phyloP scores from a whole-genome alignment of 345 rosid genomes.

The Ricinus communis region DNA sequence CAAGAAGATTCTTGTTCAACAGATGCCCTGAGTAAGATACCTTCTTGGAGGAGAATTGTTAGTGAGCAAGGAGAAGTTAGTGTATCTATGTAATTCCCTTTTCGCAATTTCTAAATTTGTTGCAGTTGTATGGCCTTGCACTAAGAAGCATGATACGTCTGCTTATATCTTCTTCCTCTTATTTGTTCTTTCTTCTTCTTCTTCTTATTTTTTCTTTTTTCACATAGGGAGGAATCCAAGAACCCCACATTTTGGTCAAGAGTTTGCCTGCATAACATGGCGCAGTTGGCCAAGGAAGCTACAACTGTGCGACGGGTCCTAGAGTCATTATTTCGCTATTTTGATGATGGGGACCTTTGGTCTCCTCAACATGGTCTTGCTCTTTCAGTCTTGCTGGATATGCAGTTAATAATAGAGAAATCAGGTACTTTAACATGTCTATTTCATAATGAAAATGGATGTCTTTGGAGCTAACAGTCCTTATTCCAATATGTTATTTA shows the following conservation, averaged over 20 bases:
- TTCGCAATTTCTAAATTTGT: constrained; percentile 9
- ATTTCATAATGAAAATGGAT: neutral
- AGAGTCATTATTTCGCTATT: constrained; percentile 65
- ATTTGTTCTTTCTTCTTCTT: constrained; percentile 10
- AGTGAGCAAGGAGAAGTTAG: constrained; percentile 60
- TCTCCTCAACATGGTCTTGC: constrained; percentile 59
- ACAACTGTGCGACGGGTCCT: constrained; percentile 66
- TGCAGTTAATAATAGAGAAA: constrained; percentile 61
- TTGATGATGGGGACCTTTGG: constrained; percentile 63
- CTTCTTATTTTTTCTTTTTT: neutral
- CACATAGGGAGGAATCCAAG: constrained; percentile 52
- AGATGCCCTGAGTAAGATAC: constrained; percentile 43
- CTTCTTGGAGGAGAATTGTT: constrained; percentile 62
- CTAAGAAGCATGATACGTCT: neutral
- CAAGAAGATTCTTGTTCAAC: constrained; percentile 31
- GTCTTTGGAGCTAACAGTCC: constrained; percentile 6
- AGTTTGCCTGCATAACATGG: constrained; percentile 61
- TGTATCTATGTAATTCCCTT: constrained; percentile 48
- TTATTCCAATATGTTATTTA: neutral
- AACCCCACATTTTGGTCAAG: constrained; percentile 64
- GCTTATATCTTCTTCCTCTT: constrained; percentile 11
- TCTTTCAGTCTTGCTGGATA: constrained; percentile 52
- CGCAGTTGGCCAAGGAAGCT: constrained; percentile 69
- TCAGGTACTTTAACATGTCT: constrained; percentile 44
- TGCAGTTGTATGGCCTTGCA: constrained; percentile 5